These are phyloP conservation scores for Psidium friedrichsthalianum DNA, from an alignment of 345 rosid genomes.

Conservation along the genomic window DNA sequence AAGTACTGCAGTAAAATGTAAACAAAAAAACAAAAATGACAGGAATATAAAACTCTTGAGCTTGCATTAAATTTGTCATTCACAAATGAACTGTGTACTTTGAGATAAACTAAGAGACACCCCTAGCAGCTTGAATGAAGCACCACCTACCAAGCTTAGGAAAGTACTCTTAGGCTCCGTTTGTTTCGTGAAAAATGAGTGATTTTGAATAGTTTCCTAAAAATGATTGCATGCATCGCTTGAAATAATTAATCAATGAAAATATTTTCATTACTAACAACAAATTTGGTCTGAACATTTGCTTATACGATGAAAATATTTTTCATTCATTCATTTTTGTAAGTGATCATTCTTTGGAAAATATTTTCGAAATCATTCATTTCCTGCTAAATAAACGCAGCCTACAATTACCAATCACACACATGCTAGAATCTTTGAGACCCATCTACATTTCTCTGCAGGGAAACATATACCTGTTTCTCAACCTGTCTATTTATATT, in stretches of 20 bases:
- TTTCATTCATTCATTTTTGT: too few species aligned
- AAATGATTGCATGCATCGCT: too few species aligned
- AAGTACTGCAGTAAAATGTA: background rate
- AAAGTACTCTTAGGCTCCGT: background rate
- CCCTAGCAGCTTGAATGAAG: background rate
- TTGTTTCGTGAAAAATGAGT: too few species aligned
- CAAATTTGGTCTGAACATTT: too few species aligned
- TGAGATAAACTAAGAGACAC: background rate
- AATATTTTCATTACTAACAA: too few species aligned
- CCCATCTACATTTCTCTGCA: background rate
- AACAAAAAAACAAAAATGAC: background rate
- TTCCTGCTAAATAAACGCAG: too few species aligned
- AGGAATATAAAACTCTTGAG: background rate
- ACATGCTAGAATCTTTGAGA: background rate
- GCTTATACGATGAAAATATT: too few species aligned
- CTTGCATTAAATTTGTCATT: background rate
- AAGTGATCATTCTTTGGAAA: too few species aligned
- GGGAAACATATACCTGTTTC: background rate
- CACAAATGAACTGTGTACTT: background rate
- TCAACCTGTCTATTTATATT: background rate
- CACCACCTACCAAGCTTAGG: background rate
- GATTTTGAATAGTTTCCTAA: too few species aligned
- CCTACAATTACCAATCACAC: background rate
- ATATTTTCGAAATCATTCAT: too few species aligned
- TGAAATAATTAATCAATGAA: too few species aligned